phyloP scores from a whole-genome alignment of 1,284 basidiomycete genomes.

The Cutaneotrichosporon spelunceum region DNA sequence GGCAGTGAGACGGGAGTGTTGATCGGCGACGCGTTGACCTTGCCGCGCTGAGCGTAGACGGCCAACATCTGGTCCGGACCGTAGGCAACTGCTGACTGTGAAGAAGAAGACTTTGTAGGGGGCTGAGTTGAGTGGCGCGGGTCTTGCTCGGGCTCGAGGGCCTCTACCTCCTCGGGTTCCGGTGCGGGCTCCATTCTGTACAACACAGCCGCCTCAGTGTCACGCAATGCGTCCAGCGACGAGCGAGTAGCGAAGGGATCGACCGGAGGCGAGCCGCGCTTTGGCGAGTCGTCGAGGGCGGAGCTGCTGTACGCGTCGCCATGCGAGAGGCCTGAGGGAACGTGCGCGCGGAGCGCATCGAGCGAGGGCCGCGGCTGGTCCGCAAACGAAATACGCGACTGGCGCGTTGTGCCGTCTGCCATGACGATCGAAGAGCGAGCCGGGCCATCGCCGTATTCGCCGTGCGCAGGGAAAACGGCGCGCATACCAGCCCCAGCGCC shows the following conservation, averaged over 20 bases:
- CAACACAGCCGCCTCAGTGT: constrained; percentile 37
- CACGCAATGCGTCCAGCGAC: constrained; percentile 45
- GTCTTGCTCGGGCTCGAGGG: constrained; percentile 22
- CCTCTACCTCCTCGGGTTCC: constrained; percentile 28
- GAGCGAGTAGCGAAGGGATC: constrained; percentile 33
- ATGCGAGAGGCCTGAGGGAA: constrained; percentile 43
- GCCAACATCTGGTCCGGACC: constrained; percentile 52
- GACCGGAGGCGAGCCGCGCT: not conserved
- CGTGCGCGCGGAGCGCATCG: constrained; percentile 54
- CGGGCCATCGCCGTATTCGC: constrained; percentile 33
- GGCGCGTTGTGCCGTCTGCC: constrained; percentile 45
- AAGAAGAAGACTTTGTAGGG: constrained; percentile 5
- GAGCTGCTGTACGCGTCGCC: constrained; percentile 47
- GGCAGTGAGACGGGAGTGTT: constrained; percentile 16
- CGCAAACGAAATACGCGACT: constrained; percentile 50
- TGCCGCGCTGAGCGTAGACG: constrained; percentile 49
- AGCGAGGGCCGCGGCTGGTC: constrained; percentile 59
- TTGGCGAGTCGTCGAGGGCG: constrained; percentile 35
- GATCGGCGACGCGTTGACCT: constrained; percentile 24
- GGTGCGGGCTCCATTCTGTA: not conserved
- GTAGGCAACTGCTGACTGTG: constrained; percentile 34
- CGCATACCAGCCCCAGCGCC: constrained; percentile 61
- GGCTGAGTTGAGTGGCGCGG: constrained; percentile 8
- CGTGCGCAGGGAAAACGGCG: constrained; percentile 29
- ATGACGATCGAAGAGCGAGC: constrained; percentile 59